Percentiles rank a stretch among this genome's conserved stretches.
These are phyloP conservation scores for Thyridium curvatum DNA, from an alignment of 2,329 filamentous ascomycete genomes.

Conservation along the genomic window DNA sequence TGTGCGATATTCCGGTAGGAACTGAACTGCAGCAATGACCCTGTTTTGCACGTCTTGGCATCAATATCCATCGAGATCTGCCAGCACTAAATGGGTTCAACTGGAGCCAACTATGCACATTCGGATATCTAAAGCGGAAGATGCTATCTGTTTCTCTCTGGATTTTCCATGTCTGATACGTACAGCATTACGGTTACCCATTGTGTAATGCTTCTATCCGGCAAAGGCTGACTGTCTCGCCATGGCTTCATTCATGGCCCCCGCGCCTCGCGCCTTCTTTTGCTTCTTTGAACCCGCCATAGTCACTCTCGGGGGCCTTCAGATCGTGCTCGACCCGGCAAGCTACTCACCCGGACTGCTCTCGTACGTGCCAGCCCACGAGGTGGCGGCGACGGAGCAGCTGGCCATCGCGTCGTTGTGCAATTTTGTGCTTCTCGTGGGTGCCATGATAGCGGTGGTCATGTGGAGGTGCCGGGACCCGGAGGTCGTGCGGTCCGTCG, in stretches of 20 bases:
- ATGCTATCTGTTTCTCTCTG: too few species aligned
- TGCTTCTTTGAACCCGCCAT: slow-evolving; percentile 3
- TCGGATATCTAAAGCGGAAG: too few species aligned
- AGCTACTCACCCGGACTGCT: neutral
- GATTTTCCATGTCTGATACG: too few species aligned
- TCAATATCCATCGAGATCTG: too few species aligned
- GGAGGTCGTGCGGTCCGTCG: slow-evolving; percentile 23
- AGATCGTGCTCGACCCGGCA: neutral
- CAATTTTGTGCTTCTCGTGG: neutral
- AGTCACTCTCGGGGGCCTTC: neutral
- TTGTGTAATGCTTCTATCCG: too few species aligned
- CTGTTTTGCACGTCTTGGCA: too few species aligned
- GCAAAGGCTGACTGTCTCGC: too few species aligned
- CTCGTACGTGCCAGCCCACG: neutral
- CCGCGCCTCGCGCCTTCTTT: slow-evolving; percentile 2
- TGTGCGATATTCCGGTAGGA: too few species aligned
- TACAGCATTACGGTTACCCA: too few species aligned
- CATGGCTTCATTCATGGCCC: slow-evolving; percentile 4
- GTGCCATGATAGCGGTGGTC: neutral
- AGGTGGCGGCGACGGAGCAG: neutral
- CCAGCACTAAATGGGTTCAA: too few species aligned
- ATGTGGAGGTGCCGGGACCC: slow-evolving; percentile 2
- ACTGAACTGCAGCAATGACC: too few species aligned
- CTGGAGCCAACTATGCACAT: too few species aligned
- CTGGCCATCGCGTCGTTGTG: neutral